Conservation (phyloP, 208 protist genomes). For the Wallacemonas rigidus region DNA sequence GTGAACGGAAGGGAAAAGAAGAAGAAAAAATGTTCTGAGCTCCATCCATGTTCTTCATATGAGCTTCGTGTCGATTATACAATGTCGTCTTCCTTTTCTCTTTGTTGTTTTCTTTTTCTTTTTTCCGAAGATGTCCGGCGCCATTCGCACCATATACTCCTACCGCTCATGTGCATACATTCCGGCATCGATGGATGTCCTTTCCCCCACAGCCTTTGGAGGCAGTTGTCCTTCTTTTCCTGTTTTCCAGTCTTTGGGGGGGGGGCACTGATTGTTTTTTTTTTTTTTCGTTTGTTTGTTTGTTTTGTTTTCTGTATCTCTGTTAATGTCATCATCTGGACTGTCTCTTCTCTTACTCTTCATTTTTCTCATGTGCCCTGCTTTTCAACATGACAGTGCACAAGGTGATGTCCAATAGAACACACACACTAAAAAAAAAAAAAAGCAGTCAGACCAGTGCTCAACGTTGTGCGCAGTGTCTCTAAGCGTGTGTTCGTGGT, state of each 20-base stretch:
- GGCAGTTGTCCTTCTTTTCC: neutral
- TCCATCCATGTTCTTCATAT: neutral
- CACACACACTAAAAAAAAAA: neutral
- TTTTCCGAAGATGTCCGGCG: neutral
- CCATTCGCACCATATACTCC: no score
- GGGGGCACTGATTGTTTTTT: neutral
- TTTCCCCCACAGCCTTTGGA: neutral
- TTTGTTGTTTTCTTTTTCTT: neutral
- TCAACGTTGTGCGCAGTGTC: neutral
- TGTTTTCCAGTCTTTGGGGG: no score
- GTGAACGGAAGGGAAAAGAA: no score
- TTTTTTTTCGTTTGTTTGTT: conserved; percentile 11
- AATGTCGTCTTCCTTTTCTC: conserved; percentile 3
- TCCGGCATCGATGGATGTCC: neutral
- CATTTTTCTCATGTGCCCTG: conserved; percentile 2
- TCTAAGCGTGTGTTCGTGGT: neutral
- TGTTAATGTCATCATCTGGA: neutral
- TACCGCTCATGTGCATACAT: conserved; percentile 4
- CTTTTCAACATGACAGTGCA: no score
- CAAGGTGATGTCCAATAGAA: no score
- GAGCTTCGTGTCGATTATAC: neutral
- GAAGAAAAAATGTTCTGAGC: no score
- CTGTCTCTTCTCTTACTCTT: conserved; percentile 7
- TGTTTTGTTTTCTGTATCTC: neutral
- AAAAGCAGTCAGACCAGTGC: neutral